Percentiles rank a stretch among this genome's conserved stretches.
Evolutionary conservation across 768 basidiomycete genomes (phyloP).

Genomic region (Psilocybe cyanescens): DNA sequence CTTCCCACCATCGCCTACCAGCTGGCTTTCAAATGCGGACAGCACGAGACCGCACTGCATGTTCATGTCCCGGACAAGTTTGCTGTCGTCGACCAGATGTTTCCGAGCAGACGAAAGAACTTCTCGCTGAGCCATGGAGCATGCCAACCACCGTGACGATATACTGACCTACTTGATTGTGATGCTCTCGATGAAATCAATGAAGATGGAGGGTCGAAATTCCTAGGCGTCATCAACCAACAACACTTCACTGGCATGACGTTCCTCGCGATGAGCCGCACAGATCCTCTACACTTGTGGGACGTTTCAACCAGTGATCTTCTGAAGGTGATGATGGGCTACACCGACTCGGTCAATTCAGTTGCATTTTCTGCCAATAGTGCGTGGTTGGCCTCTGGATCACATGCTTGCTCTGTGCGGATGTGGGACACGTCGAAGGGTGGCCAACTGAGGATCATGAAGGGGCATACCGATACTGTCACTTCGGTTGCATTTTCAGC

Average conservation of each 20-base stretch:
- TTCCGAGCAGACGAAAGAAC: background rate
- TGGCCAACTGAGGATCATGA: background rate
- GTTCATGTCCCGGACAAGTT: too few relatives aligned
- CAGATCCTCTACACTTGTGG: constrained; percentile 11
- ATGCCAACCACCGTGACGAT: background rate
- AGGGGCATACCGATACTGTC: background rate
- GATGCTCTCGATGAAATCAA: constrained; percentile 29
- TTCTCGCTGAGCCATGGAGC: constrained; percentile 25
- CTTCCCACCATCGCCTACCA: constrained; percentile 2
- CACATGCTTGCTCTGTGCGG: background rate
- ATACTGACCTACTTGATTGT: constrained; percentile 19
- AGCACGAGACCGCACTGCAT: background rate
- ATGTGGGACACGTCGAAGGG: background rate
- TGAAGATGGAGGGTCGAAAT: constrained; percentile 10
- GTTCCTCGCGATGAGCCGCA: constrained; percentile 26
- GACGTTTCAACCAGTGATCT: background rate
- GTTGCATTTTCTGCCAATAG: background rate
- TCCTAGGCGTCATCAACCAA: constrained; percentile 17
- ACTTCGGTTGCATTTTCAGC: background rate
- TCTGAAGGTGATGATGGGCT: background rate
- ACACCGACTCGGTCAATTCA: background rate
- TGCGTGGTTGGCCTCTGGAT: background rate
- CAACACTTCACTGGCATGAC: constrained; percentile 15
- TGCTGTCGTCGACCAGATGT: background rate
- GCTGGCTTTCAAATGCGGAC: background rate